Evolutionary conservation across 1,139 yeast species (phyloP).

Genomic region (Pichia sp.): DNA sequence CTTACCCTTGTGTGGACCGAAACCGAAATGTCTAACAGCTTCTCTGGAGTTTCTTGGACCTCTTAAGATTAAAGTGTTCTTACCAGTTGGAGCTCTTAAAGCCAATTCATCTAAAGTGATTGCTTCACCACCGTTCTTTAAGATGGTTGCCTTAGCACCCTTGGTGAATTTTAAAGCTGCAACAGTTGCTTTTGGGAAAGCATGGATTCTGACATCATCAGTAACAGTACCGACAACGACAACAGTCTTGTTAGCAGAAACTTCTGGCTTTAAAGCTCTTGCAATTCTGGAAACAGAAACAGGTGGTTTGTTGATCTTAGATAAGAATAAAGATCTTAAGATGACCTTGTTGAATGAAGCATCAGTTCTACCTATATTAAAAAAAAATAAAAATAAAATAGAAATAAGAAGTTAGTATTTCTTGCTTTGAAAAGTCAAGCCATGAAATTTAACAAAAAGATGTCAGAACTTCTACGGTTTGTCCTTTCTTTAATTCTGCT

Average conservation of each 20-base stretch:
- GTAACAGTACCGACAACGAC: constrained; percentile 99
- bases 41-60: constrained; percentile 99
- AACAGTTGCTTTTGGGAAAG: constrained; percentile 93
- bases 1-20: constrained; percentile 99
- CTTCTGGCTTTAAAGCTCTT: constrained; percentile 69
- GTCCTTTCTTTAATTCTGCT: constrained; percentile 28
- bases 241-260: constrained; percentile 84
- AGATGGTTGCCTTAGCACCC: constrained; percentile 96
- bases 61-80: constrained; percentile 95
- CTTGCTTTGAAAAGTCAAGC: constrained; percentile 8
- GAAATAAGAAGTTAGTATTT: constrained; percentile 23
- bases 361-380: constrained; percentile 78
- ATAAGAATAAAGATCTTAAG: constrained; percentile 90
- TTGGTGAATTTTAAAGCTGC: constrained; percentile 99
- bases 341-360: constrained; percentile 97
- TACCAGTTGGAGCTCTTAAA: constrained; percentile 98
- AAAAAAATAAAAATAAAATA: constrained; percentile 25
- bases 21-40: constrained; percentile 99
- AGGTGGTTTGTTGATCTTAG: constrained; percentile 99
- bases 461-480: background rate
- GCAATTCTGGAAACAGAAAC: constrained; percentile 91
- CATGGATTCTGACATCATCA: constrained; percentile 91
- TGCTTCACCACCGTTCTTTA: constrained; percentile 99
- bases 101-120: constrained; percentile 99
- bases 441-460: too few species aligned